Base-by-base conservation (phyloP, 495 filamentous ascomycete species). In the Podospora anserina region DNA sequence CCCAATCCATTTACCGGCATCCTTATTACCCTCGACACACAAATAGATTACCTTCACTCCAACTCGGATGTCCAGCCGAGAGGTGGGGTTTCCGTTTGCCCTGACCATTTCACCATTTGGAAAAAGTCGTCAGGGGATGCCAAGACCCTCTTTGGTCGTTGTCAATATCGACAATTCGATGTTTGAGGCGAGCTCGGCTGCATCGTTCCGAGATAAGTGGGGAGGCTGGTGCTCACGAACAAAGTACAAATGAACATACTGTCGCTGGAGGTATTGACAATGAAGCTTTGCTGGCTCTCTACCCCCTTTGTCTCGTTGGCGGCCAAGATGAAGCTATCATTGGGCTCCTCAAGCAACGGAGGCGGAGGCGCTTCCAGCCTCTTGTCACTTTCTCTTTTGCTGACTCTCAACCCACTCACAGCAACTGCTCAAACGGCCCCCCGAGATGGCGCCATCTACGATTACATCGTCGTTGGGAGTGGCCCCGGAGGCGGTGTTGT, bases 401-500 rank as follows among this genome's bases (percentile, higher is more conserved):
- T 72, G 18, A 16, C 67, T 5, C 26, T 65, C 15, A 56, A 57
- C 20, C 23, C 30, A 28, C 58, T 61, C 4, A 49, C 64, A 18
- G 18, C 70, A 1, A 32, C 57, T 18, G 66, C 70, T 11, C 67
- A 65, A 34, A 54, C 57, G 59, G 58, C 63, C 20, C 65, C 68
- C 3, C 7, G 28, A 16, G 65, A 68, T 53, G 63, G 60, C n/a
- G 67, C 63, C 15, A 58, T 76, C 72, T 79, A 79, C 59, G 77
- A 79, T 71, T 79, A 79, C 71, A 72, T 79, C n/a, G 75, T 79
- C 7, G 68, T 78, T 7, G 77, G 76, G 6, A 75, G 72, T 58
- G 87, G 87, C 15, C 82, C 87, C 11, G 87, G 87, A 16, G 87
- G 87, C 27, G 85, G 83, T 20, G 84, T 85, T 9, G 70, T 89